Percentiles rank a stretch among this genome's conserved stretches.
These are phyloP conservation scores for Typha latifolia DNA, from an alignment of 176 grass and related monocot genomes.

Conservation along the genomic window DNA sequence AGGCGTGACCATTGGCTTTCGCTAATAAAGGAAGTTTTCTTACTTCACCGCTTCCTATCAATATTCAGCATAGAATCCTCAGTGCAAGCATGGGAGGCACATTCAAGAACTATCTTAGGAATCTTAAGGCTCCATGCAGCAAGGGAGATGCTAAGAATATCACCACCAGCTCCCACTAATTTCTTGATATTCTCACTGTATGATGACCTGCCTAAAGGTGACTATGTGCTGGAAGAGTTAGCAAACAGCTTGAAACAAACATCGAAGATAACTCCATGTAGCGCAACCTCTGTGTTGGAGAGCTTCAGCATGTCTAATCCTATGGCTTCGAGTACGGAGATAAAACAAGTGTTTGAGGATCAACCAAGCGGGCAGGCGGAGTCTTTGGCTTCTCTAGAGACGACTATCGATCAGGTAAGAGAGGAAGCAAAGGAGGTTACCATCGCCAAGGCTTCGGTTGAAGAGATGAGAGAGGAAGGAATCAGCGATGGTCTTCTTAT, in stretches of 20 bases:
- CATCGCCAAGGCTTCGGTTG: slow-evolving; percentile 41
- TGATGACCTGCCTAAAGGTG: slow-evolving; percentile 72
- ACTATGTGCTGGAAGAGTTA: slow-evolving; percentile 70
- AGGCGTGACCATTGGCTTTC: slow-evolving; percentile 84
- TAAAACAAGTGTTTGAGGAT: slow-evolving; percentile 30
- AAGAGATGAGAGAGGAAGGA: slow-evolving; percentile 75
- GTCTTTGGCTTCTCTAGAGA: slow-evolving; percentile 32
- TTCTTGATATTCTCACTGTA: slow-evolving; percentile 76
- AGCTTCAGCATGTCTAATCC: slow-evolving; percentile 36
- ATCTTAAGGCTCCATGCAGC: slow-evolving; percentile 82
- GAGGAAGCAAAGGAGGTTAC: slow-evolving; percentile 59
- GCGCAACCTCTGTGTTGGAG: slow-evolving; percentile 65
- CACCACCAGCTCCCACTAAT: slow-evolving; percentile 50
- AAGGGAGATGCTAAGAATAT: slow-evolving; percentile 81
- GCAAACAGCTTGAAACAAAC: slow-evolving; percentile 60
- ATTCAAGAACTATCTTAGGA: slow-evolving; percentile 65
- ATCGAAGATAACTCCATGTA: slow-evolving; percentile 44
- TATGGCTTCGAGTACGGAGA: slow-evolving; percentile 17
- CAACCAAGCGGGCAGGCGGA: slow-evolving; percentile 27
- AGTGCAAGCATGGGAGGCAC: slow-evolving; percentile 51
- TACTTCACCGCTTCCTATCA: slow-evolving; percentile 67
- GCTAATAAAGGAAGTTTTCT: slow-evolving; percentile 61
- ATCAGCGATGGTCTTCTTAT: slow-evolving; percentile 66
- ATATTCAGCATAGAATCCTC: slow-evolving; percentile 51
- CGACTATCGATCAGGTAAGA: slow-evolving; percentile 58